Evolutionary conservation across 2,329 filamentous ascomycete species (phyloP), one percentile per base, ranked within the genome.

Genomic region (Epichloe scottii): DNA sequence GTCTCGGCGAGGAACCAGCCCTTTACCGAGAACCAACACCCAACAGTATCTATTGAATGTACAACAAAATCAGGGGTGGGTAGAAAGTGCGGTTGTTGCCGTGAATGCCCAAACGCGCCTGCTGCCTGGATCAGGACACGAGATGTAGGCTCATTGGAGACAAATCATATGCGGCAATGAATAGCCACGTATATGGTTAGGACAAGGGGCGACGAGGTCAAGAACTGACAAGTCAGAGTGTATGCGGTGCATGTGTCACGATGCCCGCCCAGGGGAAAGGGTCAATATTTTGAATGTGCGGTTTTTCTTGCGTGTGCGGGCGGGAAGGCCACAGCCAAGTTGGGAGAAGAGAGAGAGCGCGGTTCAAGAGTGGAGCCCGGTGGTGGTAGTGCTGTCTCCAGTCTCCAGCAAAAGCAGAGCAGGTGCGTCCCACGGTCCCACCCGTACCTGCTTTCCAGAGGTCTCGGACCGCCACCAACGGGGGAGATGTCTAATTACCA

Each of bases 41-140:
- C 46, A 48, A 34, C 46, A 17, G 12, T 48, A 23, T 23, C 35
- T n/a, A 40, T 39, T 26, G 21, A 38, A 38, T n/a, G 35, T 38
- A n/a, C 35, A n/a, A 38, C n/a, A 8, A 21, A 21, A 42, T 17
- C 40, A 21, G 40, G 19, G 42, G n/a, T 4, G 15, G 38, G 10
- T 15, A 2, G 15, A 19, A 34, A n/a, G n/a, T n/a, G 40, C 40
- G 39, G 30, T 43, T 11, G 26, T 11, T 3, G 48, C 38, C 17
- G 48, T 26, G 30, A 38, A 43, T 49, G 48, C 48, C 40, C 23
- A 43, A 44, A 15, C 37, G 48, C 33, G 49, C 15, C 49, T 47
- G 49, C 23, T 46, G 37, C 44, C 30, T 42, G 34, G 23, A 21
- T 51, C 43, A 35, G 44, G 38, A 41, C 38, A 47, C 44, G 30